Conservation (phyloP, 768 basidiomycete genomes). For the Chalciporus sphaerocephalus region DNA sequence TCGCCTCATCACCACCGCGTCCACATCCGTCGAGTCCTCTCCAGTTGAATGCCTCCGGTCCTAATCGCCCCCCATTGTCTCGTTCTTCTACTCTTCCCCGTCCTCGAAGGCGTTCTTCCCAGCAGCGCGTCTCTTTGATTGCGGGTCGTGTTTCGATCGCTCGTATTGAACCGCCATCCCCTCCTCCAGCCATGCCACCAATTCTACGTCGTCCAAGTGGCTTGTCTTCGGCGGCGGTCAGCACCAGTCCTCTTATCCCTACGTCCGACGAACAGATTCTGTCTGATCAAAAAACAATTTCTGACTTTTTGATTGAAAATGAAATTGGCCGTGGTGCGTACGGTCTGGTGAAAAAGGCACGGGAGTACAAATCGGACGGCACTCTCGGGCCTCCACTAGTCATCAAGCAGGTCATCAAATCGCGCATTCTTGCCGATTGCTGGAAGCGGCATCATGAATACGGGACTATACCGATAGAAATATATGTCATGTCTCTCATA, state of each 20-base stretch:
- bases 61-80: slow-evolving; percentile 31
- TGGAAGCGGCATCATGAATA: slow-evolving; percentile 96
- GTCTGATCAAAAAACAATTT: slow-evolving; percentile 66
- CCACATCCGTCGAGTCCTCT: slow-evolving; percentile 28
- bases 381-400: slow-evolving; percentile 87
- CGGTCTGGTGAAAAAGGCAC: slow-evolving; percentile 87
- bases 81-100: slow-evolving; percentile 58
- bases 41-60: slow-evolving; percentile 17
- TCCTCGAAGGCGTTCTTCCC: slow-evolving; percentile 73
- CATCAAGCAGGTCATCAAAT: slow-evolving; percentile 98
- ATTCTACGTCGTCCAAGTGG: slow-evolving; percentile 63
- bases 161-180: slow-evolving; percentile 68
- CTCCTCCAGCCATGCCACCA: slow-evolving; percentile 55
- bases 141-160: slow-evolving; percentile 78
- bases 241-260: slow-evolving; percentile 64
- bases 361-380: slow-evolving; percentile 72
- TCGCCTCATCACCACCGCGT: slow-evolving; percentile 29
- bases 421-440: slow-evolving; percentile 95
- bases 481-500: slow-evolving; percentile 88
- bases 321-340: slow-evolving; percentile 95
- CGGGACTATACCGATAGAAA: slow-evolving; percentile 98
- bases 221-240: slow-evolving; percentile 53
- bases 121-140: slow-evolving; percentile 79
- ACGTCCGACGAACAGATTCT: slow-evolving; percentile 27
- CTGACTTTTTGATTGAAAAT: slow-evolving; percentile 78